phyloP scores from a whole-genome alignment of 1,139 yeast genomes.

The Torulaspora pretoriensis region DNA sequence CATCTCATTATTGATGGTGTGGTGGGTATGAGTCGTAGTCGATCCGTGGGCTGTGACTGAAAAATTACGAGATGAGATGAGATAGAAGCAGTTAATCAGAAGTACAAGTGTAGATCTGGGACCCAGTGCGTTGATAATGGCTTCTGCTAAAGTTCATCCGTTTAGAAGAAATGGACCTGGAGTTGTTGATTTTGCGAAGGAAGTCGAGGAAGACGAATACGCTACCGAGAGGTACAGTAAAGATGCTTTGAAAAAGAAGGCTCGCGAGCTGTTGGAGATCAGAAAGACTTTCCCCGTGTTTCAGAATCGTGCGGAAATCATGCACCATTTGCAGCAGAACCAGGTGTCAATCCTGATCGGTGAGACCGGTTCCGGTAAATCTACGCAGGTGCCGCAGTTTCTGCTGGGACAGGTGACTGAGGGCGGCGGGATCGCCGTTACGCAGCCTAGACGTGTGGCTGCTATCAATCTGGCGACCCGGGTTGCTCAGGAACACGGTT shows the following conservation, averaged over 20 bases:
- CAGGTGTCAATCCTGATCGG: slow-evolving; percentile 83
- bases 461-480: slow-evolving; percentile 92
- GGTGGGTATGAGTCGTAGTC: not conserved
- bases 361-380: slow-evolving; percentile 97
- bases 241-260: slow-evolving; percentile 32
- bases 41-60: slow-evolving; percentile 2
- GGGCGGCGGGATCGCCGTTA: slow-evolving; percentile 68
- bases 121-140: not conserved
- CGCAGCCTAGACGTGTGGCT: slow-evolving; percentile 97
- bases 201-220: not conserved
- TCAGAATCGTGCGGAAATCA: slow-evolving; percentile 61
- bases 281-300: slow-evolving; percentile 71
- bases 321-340: slow-evolving; percentile 50
- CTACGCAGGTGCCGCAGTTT: slow-evolving; percentile 96
- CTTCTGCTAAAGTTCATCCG: slow-evolving; percentile 3
- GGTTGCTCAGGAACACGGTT: slow-evolving; percentile 85
- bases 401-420: slow-evolving; percentile 43
- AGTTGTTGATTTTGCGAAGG: slow-evolving; percentile 1
- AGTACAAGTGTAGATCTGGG: not conserved
- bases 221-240: not conserved
- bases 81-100: slow-evolving; percentile 1
- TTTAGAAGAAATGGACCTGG: slow-evolving; percentile 1
- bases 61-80: slow-evolving; percentile 7
- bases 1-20: slow-evolving; percentile 1
- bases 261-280: slow-evolving; percentile 46